These are phyloP conservation scores for Metschnikowia drakensbergensis DNA, from an alignment of 805 yeast genomes.

Conservation along the genomic window DNA sequence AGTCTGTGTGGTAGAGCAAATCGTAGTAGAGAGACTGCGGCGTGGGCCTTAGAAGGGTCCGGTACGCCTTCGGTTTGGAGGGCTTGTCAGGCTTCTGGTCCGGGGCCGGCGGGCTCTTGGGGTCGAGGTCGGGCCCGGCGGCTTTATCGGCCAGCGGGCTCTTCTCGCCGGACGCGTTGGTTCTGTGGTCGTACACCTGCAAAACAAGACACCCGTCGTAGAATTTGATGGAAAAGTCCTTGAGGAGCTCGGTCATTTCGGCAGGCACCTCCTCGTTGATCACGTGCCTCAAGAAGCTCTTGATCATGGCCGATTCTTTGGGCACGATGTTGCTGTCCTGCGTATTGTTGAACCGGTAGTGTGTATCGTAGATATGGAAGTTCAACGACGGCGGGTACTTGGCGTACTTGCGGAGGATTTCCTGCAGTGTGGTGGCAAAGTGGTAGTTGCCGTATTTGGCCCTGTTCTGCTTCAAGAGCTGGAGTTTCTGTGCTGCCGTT, in stretches of 20 bases:
- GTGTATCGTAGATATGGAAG: constrained; percentile 88
- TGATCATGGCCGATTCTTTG: constrained; percentile 69
- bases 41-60: constrained; percentile 77
- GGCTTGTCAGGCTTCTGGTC: not conserved
- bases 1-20: constrained; percentile 76
- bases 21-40: constrained; percentile 81
- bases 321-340: constrained; percentile 77
- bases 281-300: constrained; percentile 74
- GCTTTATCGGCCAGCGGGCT: not conserved
- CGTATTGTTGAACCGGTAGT: constrained; percentile 85
- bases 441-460: constrained; percentile 39
- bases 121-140: not conserved
- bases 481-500: constrained; percentile 19
- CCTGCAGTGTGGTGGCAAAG: constrained; percentile 69
- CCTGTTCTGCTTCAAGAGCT: constrained; percentile 18
- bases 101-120: not conserved
- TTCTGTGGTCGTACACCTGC: constrained; percentile 83
- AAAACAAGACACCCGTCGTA: constrained; percentile 89
- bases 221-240: constrained; percentile 78
- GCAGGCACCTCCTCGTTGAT: constrained; percentile 83
- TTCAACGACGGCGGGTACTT: constrained; percentile 77
- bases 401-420: constrained; percentile 71
- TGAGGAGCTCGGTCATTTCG: constrained; percentile 81
- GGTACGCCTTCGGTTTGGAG: constrained; percentile 64
- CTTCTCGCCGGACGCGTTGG: constrained; percentile 25